Base-by-base conservation (phyloP, 2,329 filamentous ascomycete species). In the Microdochium paspali region DNA sequence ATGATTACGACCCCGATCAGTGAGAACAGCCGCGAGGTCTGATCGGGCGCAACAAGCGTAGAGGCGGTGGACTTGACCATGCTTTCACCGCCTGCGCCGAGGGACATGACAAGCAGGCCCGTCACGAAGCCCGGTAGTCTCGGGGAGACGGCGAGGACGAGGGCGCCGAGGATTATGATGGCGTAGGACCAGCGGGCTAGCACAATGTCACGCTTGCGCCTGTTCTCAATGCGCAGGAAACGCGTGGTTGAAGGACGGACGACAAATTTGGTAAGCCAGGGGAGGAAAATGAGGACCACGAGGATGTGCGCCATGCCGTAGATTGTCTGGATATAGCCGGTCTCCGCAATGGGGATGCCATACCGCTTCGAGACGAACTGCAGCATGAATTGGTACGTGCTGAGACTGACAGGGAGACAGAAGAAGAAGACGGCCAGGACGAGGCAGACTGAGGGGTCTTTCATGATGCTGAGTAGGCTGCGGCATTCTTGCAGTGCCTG, bases 301-400 rank as follows among this genome's bases (percentile, higher is more conserved):
- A 55, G 30, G 18, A 61, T 48, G 30, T 57, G 56, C 3, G 54
- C 53, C 5, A 58, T 24, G 40, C 61, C 61, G n/a, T 63, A 64
- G 6, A 52, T 23, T 23, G 58, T 56, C 48, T 60, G 61, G 12
- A 64, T 48, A 31, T 61, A 63, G 1, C 61, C 61, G 1, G 61
- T 63, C 18, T 63, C 50, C 2, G 53, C 54, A 15, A 64, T 45
- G 3, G 53, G 56, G 28, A 63, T 55, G 40, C 54, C 46, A 25
- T 60, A 64, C 3, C 61, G 54, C 44, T 61, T 62, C 2, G 61
- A 63, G 23, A 54, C 53, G 47, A 60, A 64, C 18, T 61, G 58
- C 12, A 53, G 45, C 50, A 64, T 56, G 50, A 40, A 40, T 18
- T 40, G 35, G 18, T 40, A 50, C 47, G 15, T 49, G 49, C 23